Percentiles rank a stretch among this genome's conserved stretches.
Evolutionary conservation across 2,329 filamentous ascomycete genomes (phyloP).

Genomic region (Alternaria ventricosa): DNA sequence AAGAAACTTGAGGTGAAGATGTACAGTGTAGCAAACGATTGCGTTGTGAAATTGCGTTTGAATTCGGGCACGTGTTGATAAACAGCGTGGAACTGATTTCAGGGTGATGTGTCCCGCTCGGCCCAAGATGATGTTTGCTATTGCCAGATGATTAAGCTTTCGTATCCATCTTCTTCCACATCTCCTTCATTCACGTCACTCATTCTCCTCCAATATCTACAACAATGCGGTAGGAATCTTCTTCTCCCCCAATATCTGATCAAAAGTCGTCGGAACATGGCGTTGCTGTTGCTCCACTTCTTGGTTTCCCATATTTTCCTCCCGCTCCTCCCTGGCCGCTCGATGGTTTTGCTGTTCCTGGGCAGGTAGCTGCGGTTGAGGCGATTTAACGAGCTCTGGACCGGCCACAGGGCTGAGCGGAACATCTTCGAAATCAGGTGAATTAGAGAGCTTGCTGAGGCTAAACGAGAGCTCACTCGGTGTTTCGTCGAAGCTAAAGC

Average conservation of each 20-base stretch:
- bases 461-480: not conserved
- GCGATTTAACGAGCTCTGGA: not conserved
- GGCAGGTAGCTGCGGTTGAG: not conserved
- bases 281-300: not conserved
- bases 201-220: not conserved
- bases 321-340: not conserved
- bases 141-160: not conserved
- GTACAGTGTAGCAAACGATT: not conserved
- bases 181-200: not conserved
- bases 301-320: not conserved
- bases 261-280: not conserved
- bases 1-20: not conserved
- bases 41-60: not conserved
- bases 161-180: too few species aligned
- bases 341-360: not conserved
- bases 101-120: too few species aligned
- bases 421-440: not conserved
- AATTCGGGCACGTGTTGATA: not conserved
- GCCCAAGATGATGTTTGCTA: too few species aligned
- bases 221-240: not conserved
- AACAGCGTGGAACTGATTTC: too few species aligned
- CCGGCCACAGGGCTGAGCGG: not conserved
- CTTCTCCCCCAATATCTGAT: conserved; percentile 1
- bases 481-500: conserved; percentile 4
- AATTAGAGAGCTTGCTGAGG: not conserved